phyloP scores from a whole-genome alignment of 2,329 filamentous ascomycete species.

The Periconia sp. region DNA sequence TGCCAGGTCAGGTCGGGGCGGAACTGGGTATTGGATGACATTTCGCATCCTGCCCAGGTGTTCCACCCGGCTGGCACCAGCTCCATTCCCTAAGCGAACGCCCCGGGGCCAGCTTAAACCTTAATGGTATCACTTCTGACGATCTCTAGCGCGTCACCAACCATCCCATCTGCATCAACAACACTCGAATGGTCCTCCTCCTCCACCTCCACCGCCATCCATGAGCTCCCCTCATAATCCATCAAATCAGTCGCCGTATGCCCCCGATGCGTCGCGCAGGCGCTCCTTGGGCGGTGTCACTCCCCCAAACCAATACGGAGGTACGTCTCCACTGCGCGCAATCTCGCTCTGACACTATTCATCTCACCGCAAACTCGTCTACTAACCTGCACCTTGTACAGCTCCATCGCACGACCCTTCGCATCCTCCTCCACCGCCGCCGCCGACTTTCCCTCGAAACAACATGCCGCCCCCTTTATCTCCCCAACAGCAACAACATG shows the following conservation, averaged over 20 bases:
- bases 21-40: background rate
- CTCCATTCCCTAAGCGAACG: constrained; percentile 22
- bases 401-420: constrained; percentile 40
- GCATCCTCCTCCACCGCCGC: constrained; percentile 44
- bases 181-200: constrained; percentile 33
- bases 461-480: constrained; percentile 56
- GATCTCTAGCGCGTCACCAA: constrained; percentile 30
- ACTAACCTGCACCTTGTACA: constrained; percentile 27
- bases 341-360: constrained; percentile 2
- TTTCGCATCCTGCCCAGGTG: constrained; percentile 8
- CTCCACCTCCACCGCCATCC: constrained; percentile 37
- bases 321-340: constrained; percentile 24
- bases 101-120: constrained; percentile 13
- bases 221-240: constrained; percentile 36
- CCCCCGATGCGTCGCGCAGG: constrained; percentile 47
- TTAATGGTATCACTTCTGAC: constrained; percentile 12
- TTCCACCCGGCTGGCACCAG: constrained; percentile 19
- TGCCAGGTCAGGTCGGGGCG: background rate
- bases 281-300: constrained; percentile 46
- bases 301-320: constrained; percentile 37
- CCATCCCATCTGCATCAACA: constrained; percentile 32
- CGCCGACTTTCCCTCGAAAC: constrained; percentile 45
- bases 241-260: constrained; percentile 41
- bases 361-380: constrained; percentile 14
- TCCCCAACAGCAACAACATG: constrained; percentile 43